Evolutionary conservation across 805 yeast genomes (phyloP), one percentile per base, ranked within the genome.

Genomic region (Scheffersomyces coipomensis): DNA sequence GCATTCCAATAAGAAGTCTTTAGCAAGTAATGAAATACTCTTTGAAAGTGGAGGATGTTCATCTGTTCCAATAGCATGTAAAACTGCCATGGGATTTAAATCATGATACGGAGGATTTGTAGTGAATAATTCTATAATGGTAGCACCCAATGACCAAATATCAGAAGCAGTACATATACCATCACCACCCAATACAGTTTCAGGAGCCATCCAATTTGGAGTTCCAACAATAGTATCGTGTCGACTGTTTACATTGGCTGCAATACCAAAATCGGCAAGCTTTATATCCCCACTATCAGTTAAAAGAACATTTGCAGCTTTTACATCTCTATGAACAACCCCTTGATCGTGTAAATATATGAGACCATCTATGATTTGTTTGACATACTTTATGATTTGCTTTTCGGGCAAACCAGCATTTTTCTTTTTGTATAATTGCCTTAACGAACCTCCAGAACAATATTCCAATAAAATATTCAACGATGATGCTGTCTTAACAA

Each of bases 161-260:
- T 93, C 99, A 2, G 96, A 87, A 2, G 95, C 85, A 0, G 91
- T 79, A 8, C 95, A 83, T 1, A 91, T 85, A 2, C 95, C 95
- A 52, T 84, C 86, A 50, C 75, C 75, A 1, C 88, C 81, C 30
- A 83, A 71, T 3, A 93, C 85, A 2, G 95, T 81, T 56, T 93
- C 99, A 0, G 99, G 99, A 0, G 99, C 97, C 97, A 93, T 90
- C 98, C 98, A 93, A 56, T 91, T 86, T 0, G 97, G 95, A 0
- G 98, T 88, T 1, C 99, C 99, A 12, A 75, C 78, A 7, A 78
- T 80, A 2, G 74, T 71, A 35, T 53, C 53, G 45, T 64, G 75
- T 51, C 48, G 65, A 24, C 53, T 48, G 30, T 52, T 49, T 2
- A 73, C 72, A 32, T 68, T 69, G 4, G 97, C 87, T 1, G 98